These are phyloP conservation scores for Curvularia sp. DNA, from an alignment of 2,329 filamentous ascomycete species.

Conservation along the genomic window DNA sequence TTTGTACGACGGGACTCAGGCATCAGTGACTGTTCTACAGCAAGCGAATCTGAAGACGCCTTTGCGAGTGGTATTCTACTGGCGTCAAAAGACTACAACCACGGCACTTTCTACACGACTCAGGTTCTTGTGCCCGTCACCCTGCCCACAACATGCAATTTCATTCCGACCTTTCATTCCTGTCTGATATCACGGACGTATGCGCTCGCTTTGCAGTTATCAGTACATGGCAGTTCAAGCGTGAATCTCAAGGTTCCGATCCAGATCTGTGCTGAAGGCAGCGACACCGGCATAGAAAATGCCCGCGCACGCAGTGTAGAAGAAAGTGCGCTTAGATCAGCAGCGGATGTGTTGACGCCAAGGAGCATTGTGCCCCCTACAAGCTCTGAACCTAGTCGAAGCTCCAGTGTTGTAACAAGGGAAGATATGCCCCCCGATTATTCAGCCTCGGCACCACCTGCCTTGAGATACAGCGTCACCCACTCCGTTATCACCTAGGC, in stretches of 20 bases:
- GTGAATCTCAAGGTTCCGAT: conserved; percentile 56
- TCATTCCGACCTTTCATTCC: conserved; percentile 73
- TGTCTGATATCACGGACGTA: conserved; percentile 72
- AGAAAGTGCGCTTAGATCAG: conserved; percentile 33
- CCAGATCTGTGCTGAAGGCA: conserved; percentile 54
- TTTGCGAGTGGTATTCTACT: conserved; percentile 44
- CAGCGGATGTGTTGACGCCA: conserved; percentile 46
- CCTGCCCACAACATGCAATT: conserved; percentile 66
- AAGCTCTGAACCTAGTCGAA: conserved; percentile 15
- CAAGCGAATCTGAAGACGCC: conserved; percentile 19
- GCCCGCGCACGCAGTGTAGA: conserved; percentile 43
- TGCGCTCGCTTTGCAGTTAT: conserved; percentile 65
- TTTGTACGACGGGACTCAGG: conserved; percentile 53
- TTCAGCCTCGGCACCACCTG: conserved; percentile 27
- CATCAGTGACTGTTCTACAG: conserved; percentile 46
- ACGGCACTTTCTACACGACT: conserved; percentile 65
- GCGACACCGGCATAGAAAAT: conserved; percentile 44
- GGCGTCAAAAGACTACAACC: conserved; percentile 54
- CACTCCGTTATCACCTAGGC: conserved; percentile 9
- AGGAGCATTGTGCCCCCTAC: conserved; percentile 46
- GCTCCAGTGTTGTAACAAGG: conserved; percentile 13
- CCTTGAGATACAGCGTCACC: conserved; percentile 14
- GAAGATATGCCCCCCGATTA: conserved; percentile 45
- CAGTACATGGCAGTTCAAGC: conserved; percentile 51
- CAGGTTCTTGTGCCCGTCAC: conserved; percentile 69